A percentile compares a stretch with the other conserved stretches of the same genome.
These are phyloP conservation scores for Dianthus caryophyllus DNA, from an alignment of 148 eudicot genomes.

Conservation along the genomic window DNA sequence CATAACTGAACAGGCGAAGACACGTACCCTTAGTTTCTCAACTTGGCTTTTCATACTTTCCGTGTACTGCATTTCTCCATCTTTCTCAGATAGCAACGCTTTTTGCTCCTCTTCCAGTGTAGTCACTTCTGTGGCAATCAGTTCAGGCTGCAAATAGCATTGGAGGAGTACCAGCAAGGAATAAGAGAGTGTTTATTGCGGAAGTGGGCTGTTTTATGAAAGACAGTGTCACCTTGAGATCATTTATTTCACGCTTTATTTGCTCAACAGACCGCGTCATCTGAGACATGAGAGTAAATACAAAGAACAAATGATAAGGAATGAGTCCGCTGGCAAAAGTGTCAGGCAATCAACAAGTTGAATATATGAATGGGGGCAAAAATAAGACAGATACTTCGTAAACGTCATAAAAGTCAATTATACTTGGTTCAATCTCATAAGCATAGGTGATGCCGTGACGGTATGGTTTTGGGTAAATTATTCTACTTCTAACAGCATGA, in stretches of 20 bases:
- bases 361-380: neutral
- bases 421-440: neutral
- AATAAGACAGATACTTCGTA: neutral
- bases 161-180: too few relatives aligned
- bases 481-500: too few relatives aligned
- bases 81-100: conserved; percentile 63
- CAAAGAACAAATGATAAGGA: neutral
- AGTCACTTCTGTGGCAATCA: conserved; percentile 38
- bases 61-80: conserved; percentile 60
- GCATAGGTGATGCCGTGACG: neutral
- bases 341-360: neutral
- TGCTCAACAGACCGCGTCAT: conserved; percentile 48
- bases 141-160: conserved; percentile 46
- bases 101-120: conserved; percentile 63
- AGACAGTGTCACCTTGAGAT: conserved; percentile 41
- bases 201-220: neutral
- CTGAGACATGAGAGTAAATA: conserved; percentile 37
- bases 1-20: conserved; percentile 1
- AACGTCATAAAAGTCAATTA: neutral
- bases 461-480: neutral
- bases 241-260: conserved; percentile 39
- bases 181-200: too few relatives aligned
- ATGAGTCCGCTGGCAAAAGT: neutral
- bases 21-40: conserved; percentile 52
- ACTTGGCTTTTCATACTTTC: conserved; percentile 57